Base-by-base conservation (phyloP, 1,139 yeast genomes). In the Yueomyces sp. region DNA sequence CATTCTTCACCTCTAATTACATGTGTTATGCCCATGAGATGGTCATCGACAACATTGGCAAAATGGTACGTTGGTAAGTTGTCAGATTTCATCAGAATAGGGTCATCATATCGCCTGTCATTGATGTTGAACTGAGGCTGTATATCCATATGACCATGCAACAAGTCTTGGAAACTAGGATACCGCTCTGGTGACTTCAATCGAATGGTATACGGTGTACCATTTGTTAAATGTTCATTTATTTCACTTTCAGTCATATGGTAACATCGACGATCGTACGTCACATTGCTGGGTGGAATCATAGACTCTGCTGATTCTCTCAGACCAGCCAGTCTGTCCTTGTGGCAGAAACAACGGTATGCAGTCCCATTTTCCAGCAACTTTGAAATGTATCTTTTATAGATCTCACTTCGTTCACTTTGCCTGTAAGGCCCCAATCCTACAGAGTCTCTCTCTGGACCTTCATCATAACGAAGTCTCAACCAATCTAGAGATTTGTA, bases 1-100 rank as follows among this genome's bases (percentile, higher is more conserved):
- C 99, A 93, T 61, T 91, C 97, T 57, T 91, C 98, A 35, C 99
- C 99, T 49, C 99, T 70, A 8, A 91, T 78, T 7, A 91, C 98
- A 61, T 93, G 97, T 0, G 96, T 84, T 37, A 91, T 83, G 40
- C 75, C 63, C 98, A 91, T 93, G 41, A 83, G 64, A 60, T 89
- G 95, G 59, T 91, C 99, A 57, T 91, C 99, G 2, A 91, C 77
- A 2, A 91, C 96, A 55, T 86, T 89, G 26, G 98, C 98, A 56
- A 91, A 81, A 63, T 91, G 99, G 55, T 91, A 91, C 0, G 99
- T 91, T 19, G 99, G 99, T 48, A 85, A 67, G 0, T 93, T 91
- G 58, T 91, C 97, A 6, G 95, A 82, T 59, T 93, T 91, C 59
- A 91, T 64, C 36, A 91, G 68, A 6, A 91, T 84, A 31, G 89